phyloP scores from a whole-genome alignment of 2,329 filamentous ascomycete species.

The Hypocrella siamensis region DNA sequence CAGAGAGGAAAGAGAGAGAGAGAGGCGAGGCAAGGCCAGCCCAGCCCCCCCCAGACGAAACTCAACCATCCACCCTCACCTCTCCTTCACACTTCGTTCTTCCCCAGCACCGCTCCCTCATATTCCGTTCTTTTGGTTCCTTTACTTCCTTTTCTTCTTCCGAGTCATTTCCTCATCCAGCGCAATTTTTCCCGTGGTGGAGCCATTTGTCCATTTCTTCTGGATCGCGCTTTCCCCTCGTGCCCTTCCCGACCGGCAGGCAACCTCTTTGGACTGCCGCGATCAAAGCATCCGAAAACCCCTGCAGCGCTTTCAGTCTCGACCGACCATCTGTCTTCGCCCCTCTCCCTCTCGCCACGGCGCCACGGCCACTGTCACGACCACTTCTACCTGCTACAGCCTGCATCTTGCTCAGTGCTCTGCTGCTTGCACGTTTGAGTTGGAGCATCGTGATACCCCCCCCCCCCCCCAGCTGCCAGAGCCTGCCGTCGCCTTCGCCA shows the following conservation, averaged over 20 bases:
- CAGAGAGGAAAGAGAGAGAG: neutral
- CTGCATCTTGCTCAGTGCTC: slow-evolving; percentile 6
- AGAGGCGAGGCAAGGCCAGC: neutral
- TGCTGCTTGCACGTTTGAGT: slow-evolving; percentile 13
- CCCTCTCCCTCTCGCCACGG: slow-evolving; percentile 10
- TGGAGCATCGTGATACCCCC: slow-evolving; percentile 2
- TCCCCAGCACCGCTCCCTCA: slow-evolving; percentile 5
- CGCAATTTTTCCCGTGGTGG: slow-evolving; percentile 1
- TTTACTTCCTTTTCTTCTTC: slow-evolving; percentile 1
- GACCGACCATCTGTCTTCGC: slow-evolving; percentile 4
- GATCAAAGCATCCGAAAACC: slow-evolving; percentile 3
- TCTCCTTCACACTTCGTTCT: slow-evolving; percentile 4
- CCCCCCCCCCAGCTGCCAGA: slow-evolving; percentile 3
- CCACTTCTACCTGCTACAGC: slow-evolving; percentile 7
- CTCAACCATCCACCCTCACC: slow-evolving; percentile 4
- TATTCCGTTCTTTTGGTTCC: slow-evolving; percentile 2
- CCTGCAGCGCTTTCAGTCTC: slow-evolving; percentile 5
- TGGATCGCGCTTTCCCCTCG: slow-evolving; percentile 4
- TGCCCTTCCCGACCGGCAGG: slow-evolving; percentile 1
- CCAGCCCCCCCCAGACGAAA: slow-evolving; percentile 5
- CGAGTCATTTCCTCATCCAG: neutral
- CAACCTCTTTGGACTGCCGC: slow-evolving; percentile 4
- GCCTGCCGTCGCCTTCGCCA: slow-evolving; percentile 7
- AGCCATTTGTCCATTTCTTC: neutral
- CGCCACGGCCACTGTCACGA: slow-evolving; percentile 16